Conservation (phyloP, 345 rosid genomes). For the Citrus medica region DNA sequence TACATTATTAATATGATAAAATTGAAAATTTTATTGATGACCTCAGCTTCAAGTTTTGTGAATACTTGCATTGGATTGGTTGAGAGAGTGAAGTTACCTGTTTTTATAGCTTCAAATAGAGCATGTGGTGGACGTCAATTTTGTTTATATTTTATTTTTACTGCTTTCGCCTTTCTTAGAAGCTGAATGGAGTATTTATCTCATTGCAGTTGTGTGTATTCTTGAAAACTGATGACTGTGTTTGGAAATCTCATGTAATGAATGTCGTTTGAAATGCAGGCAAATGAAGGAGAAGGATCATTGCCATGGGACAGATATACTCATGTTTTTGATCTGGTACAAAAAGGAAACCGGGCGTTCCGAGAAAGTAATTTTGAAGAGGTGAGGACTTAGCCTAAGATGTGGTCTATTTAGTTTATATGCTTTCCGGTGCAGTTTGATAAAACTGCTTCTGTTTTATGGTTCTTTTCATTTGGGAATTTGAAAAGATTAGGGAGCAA, state of each 20-base stretch:
- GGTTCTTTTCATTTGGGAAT: neutral
- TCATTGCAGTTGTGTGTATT: neutral
- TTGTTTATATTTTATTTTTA: neutral
- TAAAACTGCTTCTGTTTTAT: neutral
- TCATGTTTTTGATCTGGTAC: constrained; percentile 61
- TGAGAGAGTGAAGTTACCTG: neutral
- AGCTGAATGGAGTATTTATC: neutral
- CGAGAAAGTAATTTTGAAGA: constrained; percentile 65
- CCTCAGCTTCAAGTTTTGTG: neutral
- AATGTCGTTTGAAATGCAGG: constrained; percentile 37
- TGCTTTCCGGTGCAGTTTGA: neutral
- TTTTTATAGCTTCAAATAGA: neutral
- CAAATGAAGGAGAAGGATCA: constrained; percentile 61
- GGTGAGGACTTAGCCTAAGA: constrained; percentile 30
- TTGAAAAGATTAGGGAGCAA: neutral
- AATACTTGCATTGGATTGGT: neutral
- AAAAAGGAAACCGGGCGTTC: constrained; percentile 66
- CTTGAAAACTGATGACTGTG: neutral
- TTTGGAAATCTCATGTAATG: constrained; percentile 13
- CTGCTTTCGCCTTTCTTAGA: neutral
- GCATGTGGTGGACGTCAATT: neutral
- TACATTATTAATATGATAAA: no score
- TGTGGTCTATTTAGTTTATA: neutral
- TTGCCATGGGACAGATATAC: constrained; percentile 56
- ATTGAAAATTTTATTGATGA: neutral